These are phyloP conservation scores for Phlegmacium glaucopus DNA, from an alignment of 768 basidiomycete genomes.

Conservation along the genomic window DNA sequence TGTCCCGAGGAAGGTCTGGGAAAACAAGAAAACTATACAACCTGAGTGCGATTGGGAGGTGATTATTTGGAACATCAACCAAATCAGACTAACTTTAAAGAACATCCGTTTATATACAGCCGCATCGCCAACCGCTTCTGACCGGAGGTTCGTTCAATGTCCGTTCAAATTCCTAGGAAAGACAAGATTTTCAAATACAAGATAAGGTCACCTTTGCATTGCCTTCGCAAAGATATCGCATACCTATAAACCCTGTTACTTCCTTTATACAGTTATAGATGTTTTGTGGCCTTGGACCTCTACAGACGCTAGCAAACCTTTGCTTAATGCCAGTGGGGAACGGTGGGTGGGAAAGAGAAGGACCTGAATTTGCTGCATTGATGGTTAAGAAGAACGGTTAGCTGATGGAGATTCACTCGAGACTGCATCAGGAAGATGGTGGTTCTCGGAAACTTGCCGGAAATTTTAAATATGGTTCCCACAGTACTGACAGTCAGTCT, in stretches of 20 bases:
- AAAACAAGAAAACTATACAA: conserved; percentile 71
- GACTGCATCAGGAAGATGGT: too few relatives aligned
- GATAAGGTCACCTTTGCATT: background rate
- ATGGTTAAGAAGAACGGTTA: too few relatives aligned
- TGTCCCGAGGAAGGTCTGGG: conserved; percentile 64
- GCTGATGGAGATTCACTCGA: too few relatives aligned
- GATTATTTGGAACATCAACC: conserved; percentile 19
- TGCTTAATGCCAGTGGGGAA: background rate
- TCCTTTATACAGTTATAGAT: conserved; percentile 64
- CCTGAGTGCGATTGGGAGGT: conserved; percentile 65
- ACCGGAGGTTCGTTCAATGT: too few relatives aligned
- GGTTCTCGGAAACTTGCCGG: too few relatives aligned
- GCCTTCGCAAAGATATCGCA: background rate
- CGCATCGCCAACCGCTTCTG: conserved; percentile 67
- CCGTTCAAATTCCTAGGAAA: conserved; percentile 50
- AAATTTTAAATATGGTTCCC: too few relatives aligned
- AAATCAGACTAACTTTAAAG: background rate
- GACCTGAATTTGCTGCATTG: too few relatives aligned
- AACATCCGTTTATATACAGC: conserved; percentile 39
- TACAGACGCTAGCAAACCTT: background rate
- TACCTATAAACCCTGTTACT: conserved; percentile 60
- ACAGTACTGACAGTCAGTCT: too few relatives aligned
- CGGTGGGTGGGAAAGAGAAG: too few relatives aligned
- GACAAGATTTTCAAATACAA: too few relatives aligned
- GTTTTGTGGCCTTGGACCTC: conserved; percentile 16